A percentile compares a stretch with the other conserved stretches of the same genome.
Conservation (phyloP, 2,329 filamentous ascomycete genomes). For the Fusarium anthophilum region DNA sequence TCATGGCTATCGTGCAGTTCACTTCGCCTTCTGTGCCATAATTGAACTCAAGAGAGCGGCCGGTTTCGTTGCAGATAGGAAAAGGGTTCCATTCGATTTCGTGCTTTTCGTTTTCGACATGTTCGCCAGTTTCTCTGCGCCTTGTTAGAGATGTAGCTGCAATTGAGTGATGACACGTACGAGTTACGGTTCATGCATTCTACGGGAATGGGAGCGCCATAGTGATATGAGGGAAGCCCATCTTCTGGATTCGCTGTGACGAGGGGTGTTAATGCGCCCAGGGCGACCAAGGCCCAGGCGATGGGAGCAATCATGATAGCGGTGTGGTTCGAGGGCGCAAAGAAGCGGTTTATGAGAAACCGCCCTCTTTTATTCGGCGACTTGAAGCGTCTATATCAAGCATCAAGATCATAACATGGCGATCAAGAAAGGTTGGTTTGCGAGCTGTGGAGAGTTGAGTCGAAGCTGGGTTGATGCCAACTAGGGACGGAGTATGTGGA, state of each 20-base stretch:
- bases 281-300: constrained; percentile 24
- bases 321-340: background rate
- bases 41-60: constrained; percentile 80
- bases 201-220: constrained; percentile 73
- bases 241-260: constrained; percentile 50
- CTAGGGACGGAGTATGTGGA: constrained; percentile 19
- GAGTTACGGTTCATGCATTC: constrained; percentile 79
- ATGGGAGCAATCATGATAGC: constrained; percentile 31
- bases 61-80: constrained; percentile 88
- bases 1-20: constrained; percentile 83
- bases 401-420: constrained; percentile 33
- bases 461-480: background rate
- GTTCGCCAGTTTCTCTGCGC: constrained; percentile 83
- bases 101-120: constrained; percentile 82
- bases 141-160: background rate
- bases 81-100: constrained; percentile 94
- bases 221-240: constrained; percentile 69
- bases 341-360: background rate
- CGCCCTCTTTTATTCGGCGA: constrained; percentile 7
- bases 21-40: constrained; percentile 85
- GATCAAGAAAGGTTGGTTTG: background rate
- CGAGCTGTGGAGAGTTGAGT: background rate
- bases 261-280: constrained; percentile 41
- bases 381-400: constrained; percentile 11
- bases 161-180: constrained; percentile 56